Evolutionary conservation across 768 basidiomycete species (phyloP), one percentile per base, ranked within the genome.

Genomic region (Clavulina sp.): DNA sequence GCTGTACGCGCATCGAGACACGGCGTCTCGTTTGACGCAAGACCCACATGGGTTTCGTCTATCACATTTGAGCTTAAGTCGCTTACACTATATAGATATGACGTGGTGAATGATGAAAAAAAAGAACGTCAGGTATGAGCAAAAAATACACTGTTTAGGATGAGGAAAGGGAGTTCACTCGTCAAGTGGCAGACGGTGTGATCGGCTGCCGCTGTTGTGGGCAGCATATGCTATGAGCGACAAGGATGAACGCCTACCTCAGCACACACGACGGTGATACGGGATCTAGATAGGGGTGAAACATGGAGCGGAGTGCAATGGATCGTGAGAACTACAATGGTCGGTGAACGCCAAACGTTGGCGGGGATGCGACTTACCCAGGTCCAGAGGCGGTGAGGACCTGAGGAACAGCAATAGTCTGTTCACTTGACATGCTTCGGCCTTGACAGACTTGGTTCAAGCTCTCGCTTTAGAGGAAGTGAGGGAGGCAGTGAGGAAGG

Each of bases 41-140:
- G 78, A 79, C 0, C 76, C 76, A 57, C 85, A 88, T 0, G 85
- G 85, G 2, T 71, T 76, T 21, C 79, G 74, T 34, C 85, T 69
- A 66, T 88, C 85, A 61, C 85, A 89, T 67, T 80, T 85, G 50
- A 88, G 72, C 59, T 89, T 89, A 50, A 88, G 71, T 3, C 85
- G 82, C 63, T 88, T 88, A 69, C 85, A 89, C 81, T 88, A 61
- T 32, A 23, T 19, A 54, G 29, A 38, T 7, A 19, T 18, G 23
- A 41, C 26, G 31, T 33, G 31, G 31, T 7, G 32, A 29, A 16
- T 49, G 16, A 18, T 49, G 18, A 46, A n/a, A n/a, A 7, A 38
- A 38, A 38, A 38, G 4, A 50, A 9, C n/a, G 19, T 32, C 49
- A 41, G 24, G 41, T 40, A 50, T 50, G 36, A 31, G 49, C 13